Evolutionary conservation across 805 yeast species (phyloP).

Genomic region (Yarrowia sp.): DNA sequence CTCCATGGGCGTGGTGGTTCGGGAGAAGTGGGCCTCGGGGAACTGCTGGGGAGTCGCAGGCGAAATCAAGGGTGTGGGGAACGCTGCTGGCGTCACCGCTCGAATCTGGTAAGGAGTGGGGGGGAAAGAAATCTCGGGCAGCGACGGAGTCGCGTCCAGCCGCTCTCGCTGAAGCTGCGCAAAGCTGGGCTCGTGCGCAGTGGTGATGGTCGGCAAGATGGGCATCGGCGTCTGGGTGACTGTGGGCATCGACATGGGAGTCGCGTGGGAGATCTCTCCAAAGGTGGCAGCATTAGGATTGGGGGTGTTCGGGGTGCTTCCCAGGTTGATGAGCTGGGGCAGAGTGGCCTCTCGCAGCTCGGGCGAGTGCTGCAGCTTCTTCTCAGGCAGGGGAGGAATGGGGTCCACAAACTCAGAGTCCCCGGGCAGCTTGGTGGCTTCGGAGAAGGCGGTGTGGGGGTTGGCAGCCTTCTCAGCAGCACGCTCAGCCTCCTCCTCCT

Average conservation of each 20-base stretch:
- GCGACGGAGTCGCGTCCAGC: conserved; percentile 9
- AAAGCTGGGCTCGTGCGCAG: conserved; percentile 8
- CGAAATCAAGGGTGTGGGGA: conserved; percentile 10
- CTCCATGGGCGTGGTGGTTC: conserved; percentile 11
- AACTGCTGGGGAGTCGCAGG: conserved; percentile 19
- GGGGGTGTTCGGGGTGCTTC: not conserved
- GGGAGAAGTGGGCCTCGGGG: conserved; percentile 13
- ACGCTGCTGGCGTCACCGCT: conserved; percentile 7
- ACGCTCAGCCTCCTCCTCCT: not conserved
- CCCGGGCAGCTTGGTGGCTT: not conserved
- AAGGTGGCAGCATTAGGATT: not conserved
- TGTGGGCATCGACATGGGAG: conserved; percentile 14
- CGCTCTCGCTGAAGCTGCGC: conserved; percentile 17
- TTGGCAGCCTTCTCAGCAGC: not conserved
- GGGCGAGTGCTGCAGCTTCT: not conserved
- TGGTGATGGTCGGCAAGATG: not conserved
- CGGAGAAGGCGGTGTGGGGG: conserved; percentile 10
- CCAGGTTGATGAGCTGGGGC: not conserved
- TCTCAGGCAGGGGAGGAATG: conserved; percentile 1
- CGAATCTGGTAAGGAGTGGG: conserved; percentile 22
- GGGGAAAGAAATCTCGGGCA: conserved; percentile 13
- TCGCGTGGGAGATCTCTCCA: not conserved
- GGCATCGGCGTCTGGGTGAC: not conserved
- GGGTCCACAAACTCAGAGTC: conserved; percentile 19
- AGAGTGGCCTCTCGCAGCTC: conserved; percentile 7